A percentile compares a stretch with the other conserved stretches of the same genome.
Evolutionary conservation across 2,329 filamentous ascomycete species (phyloP).

Genomic region (Neonectria magnoliae): DNA sequence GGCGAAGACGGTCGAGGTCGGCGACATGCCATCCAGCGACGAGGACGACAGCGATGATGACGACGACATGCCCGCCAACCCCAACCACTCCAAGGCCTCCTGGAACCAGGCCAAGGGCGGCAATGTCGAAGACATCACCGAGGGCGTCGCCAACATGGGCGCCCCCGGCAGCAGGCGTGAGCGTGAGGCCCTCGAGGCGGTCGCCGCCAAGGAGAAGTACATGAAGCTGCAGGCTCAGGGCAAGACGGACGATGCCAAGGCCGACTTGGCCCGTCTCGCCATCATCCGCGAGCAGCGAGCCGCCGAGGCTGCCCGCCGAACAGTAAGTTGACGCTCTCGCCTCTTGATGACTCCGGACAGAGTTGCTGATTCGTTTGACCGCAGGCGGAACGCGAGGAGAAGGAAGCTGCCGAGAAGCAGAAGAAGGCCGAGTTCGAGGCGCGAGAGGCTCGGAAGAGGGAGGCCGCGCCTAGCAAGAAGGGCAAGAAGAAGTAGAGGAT

Average conservation of each 20-base stretch:
- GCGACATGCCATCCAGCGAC: constrained; percentile 83
- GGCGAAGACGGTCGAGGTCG: constrained; percentile 77
- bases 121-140: constrained; percentile 60
- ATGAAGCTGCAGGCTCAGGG: constrained; percentile 92
- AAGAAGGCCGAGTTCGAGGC: constrained; percentile 63
- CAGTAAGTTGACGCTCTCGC: constrained; percentile 60
- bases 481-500: constrained; percentile 56
- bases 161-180: constrained; percentile 62
- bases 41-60: constrained; percentile 71
- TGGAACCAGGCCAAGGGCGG: constrained; percentile 62
- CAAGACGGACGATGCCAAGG: constrained; percentile 95
- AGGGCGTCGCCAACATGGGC: constrained; percentile 65
- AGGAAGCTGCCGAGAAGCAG: constrained; percentile 54
- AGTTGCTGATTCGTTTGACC: constrained; percentile 36
- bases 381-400: constrained; percentile 49
- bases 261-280: constrained; percentile 84
- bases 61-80: constrained; percentile 82
- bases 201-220: constrained; percentile 89
- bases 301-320: constrained; percentile 82
- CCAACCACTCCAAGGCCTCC: constrained; percentile 86
- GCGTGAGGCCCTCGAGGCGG: constrained; percentile 82
- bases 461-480: constrained; percentile 61
- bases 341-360: not conserved
- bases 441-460: constrained; percentile 63
- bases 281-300: constrained; percentile 88